Conservation (phyloP, 805 yeast genomes). For the Candida yuanshanica region DNA sequence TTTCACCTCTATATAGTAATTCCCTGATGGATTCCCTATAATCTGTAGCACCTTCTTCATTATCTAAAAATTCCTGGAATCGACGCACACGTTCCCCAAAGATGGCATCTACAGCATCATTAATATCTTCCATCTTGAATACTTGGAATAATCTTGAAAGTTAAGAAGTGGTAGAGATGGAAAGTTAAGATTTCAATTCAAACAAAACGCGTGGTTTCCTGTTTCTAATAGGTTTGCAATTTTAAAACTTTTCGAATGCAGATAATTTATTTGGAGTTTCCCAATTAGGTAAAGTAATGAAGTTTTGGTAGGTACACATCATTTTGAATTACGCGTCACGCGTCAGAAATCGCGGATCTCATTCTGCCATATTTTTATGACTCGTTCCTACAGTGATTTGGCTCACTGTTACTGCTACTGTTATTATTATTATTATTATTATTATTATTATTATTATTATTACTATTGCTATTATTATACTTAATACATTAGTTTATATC, state of each 20-base stretch:
- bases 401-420: too few species aligned
- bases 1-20: conserved; percentile 62
- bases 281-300: background rate
- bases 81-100: conserved; percentile 81
- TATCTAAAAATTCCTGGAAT: conserved; percentile 81
- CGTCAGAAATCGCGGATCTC: background rate
- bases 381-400: background rate
- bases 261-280: background rate
- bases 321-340: background rate
- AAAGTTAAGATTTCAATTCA: background rate
- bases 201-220: background rate
- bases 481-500: background rate
- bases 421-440: too few species aligned
- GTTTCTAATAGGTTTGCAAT: too few species aligned
- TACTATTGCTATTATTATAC: too few species aligned
- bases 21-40: conserved; percentile 66
- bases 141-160: background rate
- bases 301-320: background rate
- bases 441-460: too few species aligned
- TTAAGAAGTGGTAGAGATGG: background rate
- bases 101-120: conserved; percentile 33
- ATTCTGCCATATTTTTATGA: background rate
- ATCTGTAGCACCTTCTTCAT: conserved; percentile 47
- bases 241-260: background rate
- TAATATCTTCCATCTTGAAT: conserved; percentile 19